Evolutionary conservation across 2,329 filamentous ascomycete species (phyloP).

Genomic region (Diaporthe humulicola): DNA sequence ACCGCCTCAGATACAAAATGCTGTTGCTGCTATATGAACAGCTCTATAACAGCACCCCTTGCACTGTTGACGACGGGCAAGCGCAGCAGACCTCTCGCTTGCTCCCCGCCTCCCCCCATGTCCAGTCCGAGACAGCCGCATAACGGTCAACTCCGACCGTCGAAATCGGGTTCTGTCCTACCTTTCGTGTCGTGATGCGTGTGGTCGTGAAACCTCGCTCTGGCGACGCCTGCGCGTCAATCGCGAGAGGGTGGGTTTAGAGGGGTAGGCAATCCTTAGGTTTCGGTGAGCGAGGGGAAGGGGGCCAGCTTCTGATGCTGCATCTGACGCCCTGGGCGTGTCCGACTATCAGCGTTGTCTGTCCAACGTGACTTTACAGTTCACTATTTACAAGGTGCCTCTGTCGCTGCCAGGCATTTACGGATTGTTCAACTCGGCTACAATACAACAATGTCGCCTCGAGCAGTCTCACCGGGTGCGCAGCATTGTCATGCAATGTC

Average conservation of each 20-base stretch:
- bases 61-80: background rate
- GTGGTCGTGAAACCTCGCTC: slow-evolving; percentile 16
- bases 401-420: background rate
- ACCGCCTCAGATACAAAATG: slow-evolving; percentile 19
- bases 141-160: slow-evolving; percentile 7
- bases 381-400: background rate
- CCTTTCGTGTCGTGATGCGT: background rate
- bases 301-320: background rate
- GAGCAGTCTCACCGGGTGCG: background rate
- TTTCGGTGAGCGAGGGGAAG: background rate
- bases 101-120: background rate
- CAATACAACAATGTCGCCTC: background rate
- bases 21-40: slow-evolving; percentile 2
- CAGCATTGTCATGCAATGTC: slow-evolving; percentile 9
- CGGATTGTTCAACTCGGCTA: background rate
- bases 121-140: slow-evolving; percentile 16
- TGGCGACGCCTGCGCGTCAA: background rate
- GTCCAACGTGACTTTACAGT: slow-evolving; percentile 2
- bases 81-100: background rate
- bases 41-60: background rate
- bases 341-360: background rate
- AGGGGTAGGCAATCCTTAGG: too few relatives aligned
- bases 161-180: background rate
- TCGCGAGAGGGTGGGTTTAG: slow-evolving; percentile 3
- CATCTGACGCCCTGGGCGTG: background rate